These are phyloP conservation scores for Aspergillus floridensis DNA, from an alignment of 2,329 filamentous ascomycete species.

Conservation along the genomic window DNA sequence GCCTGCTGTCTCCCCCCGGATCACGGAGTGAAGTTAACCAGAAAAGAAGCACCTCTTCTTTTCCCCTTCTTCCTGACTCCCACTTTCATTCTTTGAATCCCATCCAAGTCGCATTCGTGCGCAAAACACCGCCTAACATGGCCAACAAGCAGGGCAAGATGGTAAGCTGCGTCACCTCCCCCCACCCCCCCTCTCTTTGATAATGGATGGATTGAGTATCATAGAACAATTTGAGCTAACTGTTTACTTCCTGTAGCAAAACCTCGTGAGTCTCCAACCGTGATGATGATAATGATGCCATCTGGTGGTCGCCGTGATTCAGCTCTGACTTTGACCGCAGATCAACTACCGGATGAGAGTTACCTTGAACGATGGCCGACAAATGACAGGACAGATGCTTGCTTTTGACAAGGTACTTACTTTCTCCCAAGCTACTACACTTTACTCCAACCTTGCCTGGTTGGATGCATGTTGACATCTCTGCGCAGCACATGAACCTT, in stretches of 20 bases:
- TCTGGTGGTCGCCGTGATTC: background rate
- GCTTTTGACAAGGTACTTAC: slow-evolving; percentile 86
- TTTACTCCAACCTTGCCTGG: background rate
- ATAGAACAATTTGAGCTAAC: slow-evolving; percentile 52
- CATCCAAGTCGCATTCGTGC: slow-evolving; percentile 47
- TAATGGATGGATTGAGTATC: background rate
- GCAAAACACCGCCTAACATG: slow-evolving; percentile 45
- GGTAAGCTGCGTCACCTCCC: slow-evolving; percentile 61
- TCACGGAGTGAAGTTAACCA: slow-evolving; percentile 12
- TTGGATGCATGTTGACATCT: slow-evolving; percentile 1
- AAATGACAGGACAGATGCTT: slow-evolving; percentile 97
- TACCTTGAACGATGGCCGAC: slow-evolving; percentile 88
- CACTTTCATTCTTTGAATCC: slow-evolving; percentile 26
- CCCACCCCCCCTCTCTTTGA: slow-evolving; percentile 5
- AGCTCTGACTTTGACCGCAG: slow-evolving; percentile 58
- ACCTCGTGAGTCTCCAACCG: slow-evolving; percentile 54
- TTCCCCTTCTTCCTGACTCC: slow-evolving; percentile 24
- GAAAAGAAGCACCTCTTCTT: slow-evolving; percentile 11
- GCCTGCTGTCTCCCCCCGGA: slow-evolving; percentile 5
- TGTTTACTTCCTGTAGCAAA: slow-evolving; percentile 51
- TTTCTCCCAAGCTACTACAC: background rate
- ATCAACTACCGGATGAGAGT: slow-evolving; percentile 99
- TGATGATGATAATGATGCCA: background rate
- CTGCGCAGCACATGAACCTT: slow-evolving; percentile 88
- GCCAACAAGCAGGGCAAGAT: slow-evolving; percentile 97